Percentiles rank a stretch among this genome's conserved stretches.
phyloP scores from a whole-genome alignment of 129 eudicot species.

The sunflower (Helianthus annuus) region DNA sequence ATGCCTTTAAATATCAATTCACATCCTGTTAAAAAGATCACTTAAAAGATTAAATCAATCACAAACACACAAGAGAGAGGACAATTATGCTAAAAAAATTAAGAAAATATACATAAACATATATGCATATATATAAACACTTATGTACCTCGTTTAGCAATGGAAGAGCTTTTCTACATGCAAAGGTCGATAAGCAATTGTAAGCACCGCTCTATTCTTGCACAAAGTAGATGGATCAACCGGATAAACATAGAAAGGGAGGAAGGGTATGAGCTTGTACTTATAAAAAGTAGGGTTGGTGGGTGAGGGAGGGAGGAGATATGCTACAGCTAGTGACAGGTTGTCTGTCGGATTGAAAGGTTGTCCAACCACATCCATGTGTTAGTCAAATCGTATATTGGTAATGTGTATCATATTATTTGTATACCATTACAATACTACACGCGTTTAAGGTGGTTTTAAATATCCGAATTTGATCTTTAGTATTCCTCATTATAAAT shows the following conservation, averaged over 20 bases:
- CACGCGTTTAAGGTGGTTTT: too few relatives aligned
- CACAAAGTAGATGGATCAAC: not conserved
- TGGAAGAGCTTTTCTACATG: not conserved
- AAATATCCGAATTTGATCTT: too few relatives aligned
- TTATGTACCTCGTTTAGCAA: not conserved
- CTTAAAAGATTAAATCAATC: not conserved
- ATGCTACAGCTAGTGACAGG: slow-evolving; percentile 17
- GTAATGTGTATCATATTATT: not conserved
- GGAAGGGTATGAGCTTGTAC: not conserved
- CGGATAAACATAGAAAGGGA: not conserved
- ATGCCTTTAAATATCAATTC: not conserved
- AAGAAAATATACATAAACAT: not conserved
- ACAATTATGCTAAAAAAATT: not conserved
- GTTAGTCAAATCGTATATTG: slow-evolving; percentile 5
- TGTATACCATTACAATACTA: not conserved
- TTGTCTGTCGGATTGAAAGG: not conserved
- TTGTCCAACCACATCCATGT: slow-evolving; percentile 14
- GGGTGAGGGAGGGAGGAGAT: not conserved
- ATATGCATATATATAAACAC: not conserved
- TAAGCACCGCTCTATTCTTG: not conserved
- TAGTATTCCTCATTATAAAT: too few relatives aligned
- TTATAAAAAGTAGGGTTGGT: slow-evolving; percentile 1
- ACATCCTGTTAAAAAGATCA: not conserved
- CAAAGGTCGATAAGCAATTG: not conserved
- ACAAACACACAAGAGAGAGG: not conserved